Conservation (phyloP, 83 land plant genomes). For the Larix sibirica region DNA sequence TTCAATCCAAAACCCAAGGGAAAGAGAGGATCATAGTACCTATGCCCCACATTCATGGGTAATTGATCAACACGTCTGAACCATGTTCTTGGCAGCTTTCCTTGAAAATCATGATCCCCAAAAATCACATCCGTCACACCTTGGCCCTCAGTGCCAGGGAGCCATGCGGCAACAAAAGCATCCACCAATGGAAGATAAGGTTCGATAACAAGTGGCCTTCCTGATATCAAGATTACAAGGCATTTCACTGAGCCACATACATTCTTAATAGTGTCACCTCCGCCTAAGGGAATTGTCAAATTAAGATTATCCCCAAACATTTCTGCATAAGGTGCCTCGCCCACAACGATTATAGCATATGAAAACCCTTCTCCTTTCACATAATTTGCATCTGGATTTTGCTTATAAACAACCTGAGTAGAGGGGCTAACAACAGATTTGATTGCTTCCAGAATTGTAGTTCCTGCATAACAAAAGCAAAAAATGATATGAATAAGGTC, state of each 20-base stretch:
- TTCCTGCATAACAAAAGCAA: too few species aligned
- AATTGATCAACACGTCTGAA: slow-evolving; percentile 61
- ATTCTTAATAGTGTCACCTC: slow-evolving; percentile 21
- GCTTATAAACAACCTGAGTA: slow-evolving; percentile 37
- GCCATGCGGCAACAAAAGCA: slow-evolving; percentile 67
- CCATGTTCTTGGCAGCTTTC: slow-evolving; percentile 55
- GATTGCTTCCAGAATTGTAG: slow-evolving; percentile 46
- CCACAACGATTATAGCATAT: slow-evolving; percentile 65
- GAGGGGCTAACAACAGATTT: slow-evolving; percentile 30
- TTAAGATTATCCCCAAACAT: slow-evolving; percentile 35
- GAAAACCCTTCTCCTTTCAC: slow-evolving; percentile 38
- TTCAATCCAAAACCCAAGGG: slow-evolving; percentile 68
- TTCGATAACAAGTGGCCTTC: slow-evolving; percentile 52
- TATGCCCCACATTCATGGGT: slow-evolving; percentile 72
- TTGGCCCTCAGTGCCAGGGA: slow-evolving; percentile 58
- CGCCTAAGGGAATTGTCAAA: slow-evolving; percentile 26
- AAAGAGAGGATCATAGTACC: slow-evolving; percentile 67
- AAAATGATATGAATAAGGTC: not conserved
- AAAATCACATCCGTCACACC: too few species aligned
- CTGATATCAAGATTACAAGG: slow-evolving; percentile 55
- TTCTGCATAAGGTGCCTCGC: slow-evolving; percentile 59
- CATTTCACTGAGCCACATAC: slow-evolving; percentile 49
- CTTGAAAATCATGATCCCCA: slow-evolving; percentile 48
- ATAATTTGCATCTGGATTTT: slow-evolving; percentile 38
- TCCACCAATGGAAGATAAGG: slow-evolving; percentile 41